These are phyloP conservation scores for Citrus inodora DNA, from an alignment of 345 rosid species.

Conservation along the genomic window DNA sequence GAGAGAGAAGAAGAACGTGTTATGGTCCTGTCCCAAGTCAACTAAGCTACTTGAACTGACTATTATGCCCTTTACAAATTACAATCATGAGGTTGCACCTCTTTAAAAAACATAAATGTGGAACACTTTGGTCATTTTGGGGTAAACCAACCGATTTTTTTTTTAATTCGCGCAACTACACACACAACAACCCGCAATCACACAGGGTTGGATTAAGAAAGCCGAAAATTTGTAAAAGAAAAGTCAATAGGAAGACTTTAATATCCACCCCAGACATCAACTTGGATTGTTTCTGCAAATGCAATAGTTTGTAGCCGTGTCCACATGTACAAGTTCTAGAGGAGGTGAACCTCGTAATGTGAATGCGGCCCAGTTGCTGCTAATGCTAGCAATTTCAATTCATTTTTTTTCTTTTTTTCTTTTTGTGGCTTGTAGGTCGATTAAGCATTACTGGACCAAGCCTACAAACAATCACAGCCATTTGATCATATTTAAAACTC, in stretches of 20 bases:
- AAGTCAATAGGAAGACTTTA: not conserved
- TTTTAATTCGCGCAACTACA: too few relatives aligned
- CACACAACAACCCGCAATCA: too few relatives aligned
- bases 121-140: not conserved
- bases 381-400: not conserved
- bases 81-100: too few relatives aligned
- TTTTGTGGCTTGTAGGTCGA: not conserved
- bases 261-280: too few relatives aligned
- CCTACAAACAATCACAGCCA: not conserved
- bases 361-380: not conserved
- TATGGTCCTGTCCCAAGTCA: not conserved
- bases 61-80: not conserved
- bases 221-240: not conserved
- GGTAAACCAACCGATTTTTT: not conserved
- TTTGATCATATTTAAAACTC: not conserved
- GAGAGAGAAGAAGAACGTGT: too few relatives aligned
- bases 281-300: too few relatives aligned
- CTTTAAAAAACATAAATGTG: too few relatives aligned
- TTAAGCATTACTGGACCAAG: not conserved
- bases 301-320: not conserved
- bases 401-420: not conserved
- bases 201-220: too few relatives aligned
- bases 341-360: not conserved
- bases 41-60: not conserved
- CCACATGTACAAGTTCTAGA: not conserved